Evolutionary conservation across 768 basidiomycete genomes (phyloP).

Genomic region (Astraeus odoratus): DNA sequence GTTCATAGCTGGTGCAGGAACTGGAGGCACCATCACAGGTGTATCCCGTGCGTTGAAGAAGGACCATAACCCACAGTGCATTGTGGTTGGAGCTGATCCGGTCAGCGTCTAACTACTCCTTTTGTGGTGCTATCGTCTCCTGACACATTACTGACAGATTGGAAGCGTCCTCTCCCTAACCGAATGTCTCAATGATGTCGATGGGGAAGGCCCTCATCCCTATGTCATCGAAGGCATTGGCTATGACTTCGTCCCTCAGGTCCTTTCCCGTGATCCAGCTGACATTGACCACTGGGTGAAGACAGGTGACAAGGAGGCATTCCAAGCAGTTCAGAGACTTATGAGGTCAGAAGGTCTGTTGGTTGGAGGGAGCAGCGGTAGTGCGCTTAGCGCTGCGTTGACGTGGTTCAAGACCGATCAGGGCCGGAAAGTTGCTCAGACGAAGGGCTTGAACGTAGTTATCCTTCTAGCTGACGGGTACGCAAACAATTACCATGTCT

Average conservation of each 20-base stretch:
- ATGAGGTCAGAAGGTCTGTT: slow-evolving; percentile 86
- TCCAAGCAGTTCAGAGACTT: slow-evolving; percentile 61
- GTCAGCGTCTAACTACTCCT: slow-evolving; percentile 35
- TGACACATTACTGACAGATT: slow-evolving; percentile 37
- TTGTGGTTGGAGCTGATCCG: slow-evolving; percentile 88
- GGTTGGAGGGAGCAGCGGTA: slow-evolving; percentile 91
- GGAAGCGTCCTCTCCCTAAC: slow-evolving; percentile 86
- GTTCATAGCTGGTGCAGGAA: slow-evolving; percentile 83
- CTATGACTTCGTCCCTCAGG: slow-evolving; percentile 88
- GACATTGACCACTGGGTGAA: slow-evolving; percentile 82
- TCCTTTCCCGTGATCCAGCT: slow-evolving; percentile 55
- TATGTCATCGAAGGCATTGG: slow-evolving; percentile 97
- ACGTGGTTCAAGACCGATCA: slow-evolving; percentile 68
- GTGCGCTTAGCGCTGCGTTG: slow-evolving; percentile 71
- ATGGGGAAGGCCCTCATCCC: slow-evolving; percentile 34
- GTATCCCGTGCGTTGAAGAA: slow-evolving; percentile 74
- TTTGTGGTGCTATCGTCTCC: background rate
- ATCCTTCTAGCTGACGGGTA: slow-evolving; percentile 87
- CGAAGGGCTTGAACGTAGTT: slow-evolving; percentile 79
- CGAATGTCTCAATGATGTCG: slow-evolving; percentile 47
- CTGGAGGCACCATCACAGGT: slow-evolving; percentile 94
- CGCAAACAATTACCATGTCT: slow-evolving; percentile 17
- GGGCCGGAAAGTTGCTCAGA: slow-evolving; percentile 56
- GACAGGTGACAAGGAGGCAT: slow-evolving; percentile 75
- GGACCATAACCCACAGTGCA: slow-evolving; percentile 61